A percentile compares a stretch with the other conserved stretches of the same genome.
phyloP scores from a whole-genome alignment of 441 rosid species.

The Gossypium schwendimanii region DNA sequence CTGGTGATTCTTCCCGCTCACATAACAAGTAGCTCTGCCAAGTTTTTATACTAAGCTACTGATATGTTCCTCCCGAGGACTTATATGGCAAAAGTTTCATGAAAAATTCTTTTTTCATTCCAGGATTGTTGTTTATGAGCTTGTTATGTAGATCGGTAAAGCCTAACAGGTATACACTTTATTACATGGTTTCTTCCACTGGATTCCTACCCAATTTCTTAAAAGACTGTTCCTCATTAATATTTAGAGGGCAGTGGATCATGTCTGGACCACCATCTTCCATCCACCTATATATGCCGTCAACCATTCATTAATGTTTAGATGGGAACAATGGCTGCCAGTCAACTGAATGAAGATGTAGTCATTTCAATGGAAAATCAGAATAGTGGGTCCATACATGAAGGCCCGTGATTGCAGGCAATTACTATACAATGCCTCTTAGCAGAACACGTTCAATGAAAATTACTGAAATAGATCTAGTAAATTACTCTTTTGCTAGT shows the following conservation, averaged over 20 bases:
- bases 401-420: not conserved
- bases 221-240: constrained; percentile 7
- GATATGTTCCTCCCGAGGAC: not conserved
- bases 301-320: constrained; percentile 1
- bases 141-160: not conserved
- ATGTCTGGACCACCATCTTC: constrained; percentile 17
- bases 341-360: constrained; percentile 4
- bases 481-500: not conserved
- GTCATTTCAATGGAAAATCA: not conserved
- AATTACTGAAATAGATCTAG: not conserved
- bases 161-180: not conserved
- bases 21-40: constrained; percentile 4
- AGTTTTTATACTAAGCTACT: not conserved
- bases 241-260: constrained; percentile 11
- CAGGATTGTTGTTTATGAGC: constrained; percentile 2
- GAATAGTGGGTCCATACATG: not conserved
- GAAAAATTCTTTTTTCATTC: not conserved
- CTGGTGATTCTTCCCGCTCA: not conserved
- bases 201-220: not conserved
- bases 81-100: not conserved
- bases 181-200: not conserved
- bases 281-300: not conserved
- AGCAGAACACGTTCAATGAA: not conserved
- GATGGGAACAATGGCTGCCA: not conserved
- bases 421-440: not conserved